phyloP scores from a whole-genome alignment of 2,329 filamentous ascomycete species.

The Aspergillus tubingensis region DNA sequence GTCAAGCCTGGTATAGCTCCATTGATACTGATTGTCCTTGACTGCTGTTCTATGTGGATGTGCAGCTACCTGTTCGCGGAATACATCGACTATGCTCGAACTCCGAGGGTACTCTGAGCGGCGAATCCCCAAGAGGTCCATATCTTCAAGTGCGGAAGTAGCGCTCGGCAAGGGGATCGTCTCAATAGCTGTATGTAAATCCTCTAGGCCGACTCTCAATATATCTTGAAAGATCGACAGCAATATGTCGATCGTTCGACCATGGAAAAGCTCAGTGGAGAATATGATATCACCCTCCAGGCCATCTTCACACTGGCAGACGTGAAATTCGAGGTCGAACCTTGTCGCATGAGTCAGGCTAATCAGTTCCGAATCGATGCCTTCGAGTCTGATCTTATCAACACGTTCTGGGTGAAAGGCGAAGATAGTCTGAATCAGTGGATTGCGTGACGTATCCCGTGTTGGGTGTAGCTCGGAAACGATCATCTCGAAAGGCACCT shows the following conservation, averaged over 20 bases:
- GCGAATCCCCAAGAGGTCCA: not conserved
- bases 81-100: constrained; percentile 5
- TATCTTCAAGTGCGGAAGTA: not conserved
- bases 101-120: not conserved
- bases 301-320: not conserved
- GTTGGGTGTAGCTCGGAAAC: not conserved
- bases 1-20: constrained; percentile 6
- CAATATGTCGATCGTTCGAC: not conserved
- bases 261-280: not conserved
- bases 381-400: not conserved
- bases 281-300: not conserved
- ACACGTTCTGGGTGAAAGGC: not conserved
- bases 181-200: not conserved
- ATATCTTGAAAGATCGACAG: not conserved
- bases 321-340: constrained; percentile 10
- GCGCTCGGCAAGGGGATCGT: not conserved
- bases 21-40: not conserved
- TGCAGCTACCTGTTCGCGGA: not conserved
- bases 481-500: constrained; percentile 4
- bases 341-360: not conserved
- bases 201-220: not conserved
- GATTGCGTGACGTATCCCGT: constrained; percentile 2
- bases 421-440: constrained; percentile 2
- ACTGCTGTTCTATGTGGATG: not conserved
- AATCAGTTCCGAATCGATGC: not conserved